Base-by-base conservation (phyloP, 164 flowering plant genomes). In the Taxillus chinensis region DNA sequence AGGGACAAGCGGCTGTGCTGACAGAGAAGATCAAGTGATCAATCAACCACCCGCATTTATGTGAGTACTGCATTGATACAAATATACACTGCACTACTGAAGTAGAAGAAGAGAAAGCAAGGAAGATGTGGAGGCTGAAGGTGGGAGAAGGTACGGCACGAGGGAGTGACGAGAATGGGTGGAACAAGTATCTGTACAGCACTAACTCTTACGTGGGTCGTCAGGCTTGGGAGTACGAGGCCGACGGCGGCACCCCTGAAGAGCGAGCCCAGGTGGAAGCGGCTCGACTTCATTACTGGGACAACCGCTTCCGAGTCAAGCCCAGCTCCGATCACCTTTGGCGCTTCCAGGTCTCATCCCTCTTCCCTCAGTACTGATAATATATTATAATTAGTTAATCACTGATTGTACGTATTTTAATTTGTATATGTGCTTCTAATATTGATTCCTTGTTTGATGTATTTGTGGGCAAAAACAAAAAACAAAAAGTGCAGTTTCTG, bases 101-200 rank as follows among this genome's bases (percentile, higher is more conserved):
- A 27, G 27, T 2, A 27, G 27, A 27, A 27, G 27, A 27, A 27
- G 51, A 48, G 51, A 11, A 48, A 48, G 4, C 9, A 5, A 64
- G 50, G 8, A 37, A n/a, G 39, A 72, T 72, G 75, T 72, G 75
- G 75, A 68, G 60, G 69, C 69, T 72, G 14, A 68, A 68, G 68
- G 62, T 72, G 38, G 75, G 65, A 2, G 69, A 72, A 64, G 75
- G 75, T 2, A n/a, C 46, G n/a, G 70, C 64, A 3, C 74, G 70
- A 14, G 60, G 68, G 55, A 15, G 67, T 37, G 63, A 27, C 27
- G 27, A 27, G 2, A 27, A 27, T 27, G 27, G 27, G 27, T 27
- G 27, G 27, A 27, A 27, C 27, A 27, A 27, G 27, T 63, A 55
- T 38, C 7, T 55, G 11, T 55, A 55, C 61, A 71, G 71, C 71